These are phyloP conservation scores for Chlamydomonas sp. DNA, from an alignment of 139 green algal genomes.

Conservation along the genomic window DNA sequence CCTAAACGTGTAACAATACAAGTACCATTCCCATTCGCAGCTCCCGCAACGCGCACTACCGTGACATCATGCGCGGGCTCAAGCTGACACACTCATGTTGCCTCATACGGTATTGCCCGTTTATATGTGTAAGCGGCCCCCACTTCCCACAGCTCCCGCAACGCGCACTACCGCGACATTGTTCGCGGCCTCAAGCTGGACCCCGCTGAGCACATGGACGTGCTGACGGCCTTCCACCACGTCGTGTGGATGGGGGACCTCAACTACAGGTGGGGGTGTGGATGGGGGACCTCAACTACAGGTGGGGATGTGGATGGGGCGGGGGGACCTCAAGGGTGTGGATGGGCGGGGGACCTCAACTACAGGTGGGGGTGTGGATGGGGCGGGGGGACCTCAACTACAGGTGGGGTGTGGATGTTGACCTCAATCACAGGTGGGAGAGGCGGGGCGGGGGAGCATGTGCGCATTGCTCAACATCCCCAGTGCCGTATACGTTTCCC, in stretches of 20 bases:
- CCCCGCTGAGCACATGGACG: slow-evolving; percentile 53
- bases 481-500: no score
- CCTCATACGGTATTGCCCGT: not conserved
- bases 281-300: slow-evolving; percentile 59
- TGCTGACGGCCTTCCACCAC: slow-evolving; percentile 70
- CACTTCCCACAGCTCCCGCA: slow-evolving; percentile 14
- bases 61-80: slow-evolving; percentile 55
- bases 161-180: slow-evolving; percentile 55
- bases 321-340: not conserved
- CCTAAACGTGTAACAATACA: no score
- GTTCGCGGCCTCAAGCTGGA: slow-evolving; percentile 53
- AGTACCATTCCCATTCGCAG: not conserved
- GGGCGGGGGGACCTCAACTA: no score
- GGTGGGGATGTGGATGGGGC: slow-evolving; percentile 2
- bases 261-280: slow-evolving; percentile 65
- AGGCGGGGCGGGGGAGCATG: no score
- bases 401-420: no score
- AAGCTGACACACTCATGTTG: slow-evolving; percentile 13
- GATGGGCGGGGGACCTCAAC: not conserved
- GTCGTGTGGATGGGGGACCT: slow-evolving; percentile 78
- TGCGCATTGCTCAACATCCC: no score
- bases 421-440: no score
- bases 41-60: slow-evolving; percentile 42
- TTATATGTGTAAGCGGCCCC: not conserved
- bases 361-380: not conserved